Evolutionary conservation across 1,139 yeast species (phyloP), one percentile per base, ranked within the genome.

Genomic region (Geotrichum fermentans): DNA sequence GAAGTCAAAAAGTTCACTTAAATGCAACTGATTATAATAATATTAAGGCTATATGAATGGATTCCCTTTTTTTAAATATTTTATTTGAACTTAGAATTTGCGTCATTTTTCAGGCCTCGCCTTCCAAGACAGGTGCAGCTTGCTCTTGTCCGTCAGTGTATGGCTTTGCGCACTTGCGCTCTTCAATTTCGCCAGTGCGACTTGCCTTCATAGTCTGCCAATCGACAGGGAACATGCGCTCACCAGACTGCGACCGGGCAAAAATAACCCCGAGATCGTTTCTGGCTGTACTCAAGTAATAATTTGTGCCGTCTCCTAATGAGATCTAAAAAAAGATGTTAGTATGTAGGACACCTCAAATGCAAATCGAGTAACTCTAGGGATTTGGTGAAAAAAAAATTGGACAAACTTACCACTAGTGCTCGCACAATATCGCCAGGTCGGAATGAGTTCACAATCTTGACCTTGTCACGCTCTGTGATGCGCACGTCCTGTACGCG

Each of bases 361-460:
- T 10, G 6, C 28, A 24, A 24, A 24, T 5, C n/a, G 34, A 30
- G 34, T 30, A 8, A 8, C 13, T 30, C 34, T 14, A 33, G 17
- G 10, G 4, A 16, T 5, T 6, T n/a, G 36, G 13, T 33, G 10
- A 26, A 10, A 17, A 32, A 32, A 24, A 24, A 5, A 32, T 10
- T 36, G 13, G n/a, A n/a, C 17, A 18, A 17, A 41, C 52, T 40
- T 44, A 49, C 52, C 18, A 68, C 71, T 2, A 53, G 73, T 0
- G 96, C 97, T 55, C 96, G 74, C 1, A 94, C 85, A 48, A 92
- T 79, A 66, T 94, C 99, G 7, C 97, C 97, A 0, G 98, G 97
- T 57, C 78, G 77, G 68, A 83, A 94, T 61, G 88, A 75, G 33
- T 86, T 88, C 49, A 80, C 75, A 36, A 92, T 76, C 62, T 83